Percentiles rank a stretch among this genome's conserved stretches.
phyloP scores from a whole-genome alignment of 345 rosid genomes.

The Populus euphratica region DNA sequence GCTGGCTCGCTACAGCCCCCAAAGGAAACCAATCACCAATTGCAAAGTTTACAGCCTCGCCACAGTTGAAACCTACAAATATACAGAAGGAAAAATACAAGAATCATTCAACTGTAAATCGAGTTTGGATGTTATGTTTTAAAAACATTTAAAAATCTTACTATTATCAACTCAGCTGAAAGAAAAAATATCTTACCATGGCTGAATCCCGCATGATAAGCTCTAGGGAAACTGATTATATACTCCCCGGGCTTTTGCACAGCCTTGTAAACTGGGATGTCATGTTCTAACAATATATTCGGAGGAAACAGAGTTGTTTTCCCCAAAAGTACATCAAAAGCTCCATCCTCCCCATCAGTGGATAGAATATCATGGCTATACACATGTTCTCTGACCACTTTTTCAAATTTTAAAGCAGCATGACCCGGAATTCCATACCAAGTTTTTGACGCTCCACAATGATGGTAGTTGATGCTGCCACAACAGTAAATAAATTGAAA shows the following conservation, averaged over 20 bases:
- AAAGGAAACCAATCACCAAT: constrained; percentile 94
- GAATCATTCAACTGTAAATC: background rate
- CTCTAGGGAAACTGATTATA: constrained; percentile 85
- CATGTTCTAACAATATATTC: constrained; percentile 69
- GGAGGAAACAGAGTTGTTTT: constrained; percentile 98
- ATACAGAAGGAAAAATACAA: constrained; percentile 8
- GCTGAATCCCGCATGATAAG: constrained; percentile 99
- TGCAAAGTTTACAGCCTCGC: constrained; percentile 99
- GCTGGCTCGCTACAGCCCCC: constrained; percentile 89
- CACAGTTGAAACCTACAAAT: constrained; percentile 90
- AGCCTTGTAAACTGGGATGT: constrained; percentile 92
- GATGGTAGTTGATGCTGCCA: constrained; percentile 95
- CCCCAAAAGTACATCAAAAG: constrained; percentile 93
- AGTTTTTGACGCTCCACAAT: constrained; percentile 98
- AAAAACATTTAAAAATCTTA: background rate
- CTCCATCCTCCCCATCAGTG: constrained; percentile 85
- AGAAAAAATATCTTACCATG: constrained; percentile 54
- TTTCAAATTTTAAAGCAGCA: constrained; percentile 88
- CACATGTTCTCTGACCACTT: constrained; percentile 80
- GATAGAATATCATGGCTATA: constrained; percentile 72
- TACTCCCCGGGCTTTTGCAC: constrained; percentile 98
- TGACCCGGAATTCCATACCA: constrained; percentile 99
- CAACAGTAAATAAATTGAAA: background rate
- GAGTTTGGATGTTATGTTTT: background rate
- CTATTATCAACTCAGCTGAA: background rate